phyloP scores from a whole-genome alignment of 306 rosid species.

The Prunus davidiana region DNA sequence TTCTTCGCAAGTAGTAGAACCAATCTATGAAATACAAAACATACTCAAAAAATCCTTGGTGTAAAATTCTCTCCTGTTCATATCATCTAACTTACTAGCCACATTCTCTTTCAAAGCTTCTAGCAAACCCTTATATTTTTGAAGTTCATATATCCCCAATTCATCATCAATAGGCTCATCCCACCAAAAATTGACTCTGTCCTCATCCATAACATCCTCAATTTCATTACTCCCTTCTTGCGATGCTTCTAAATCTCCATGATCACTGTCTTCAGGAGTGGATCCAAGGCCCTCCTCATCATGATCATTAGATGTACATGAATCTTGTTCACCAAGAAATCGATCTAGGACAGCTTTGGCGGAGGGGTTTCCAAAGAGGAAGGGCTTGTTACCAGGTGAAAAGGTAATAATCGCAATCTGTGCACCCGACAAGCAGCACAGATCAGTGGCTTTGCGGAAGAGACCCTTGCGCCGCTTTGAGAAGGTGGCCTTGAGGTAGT shows the following conservation, averaged over 20 bases:
- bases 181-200: background rate
- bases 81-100: background rate
- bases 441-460: slow-evolving; percentile 10
- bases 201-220: background rate
- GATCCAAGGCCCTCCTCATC: background rate
- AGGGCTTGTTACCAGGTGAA: background rate
- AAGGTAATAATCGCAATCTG: background rate
- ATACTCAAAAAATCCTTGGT: background rate
- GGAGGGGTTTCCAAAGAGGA: background rate
- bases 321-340: background rate
- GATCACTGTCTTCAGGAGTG: background rate
- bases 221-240: background rate
- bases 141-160: background rate
- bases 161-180: background rate
- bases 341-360: background rate
- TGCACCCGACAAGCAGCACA: background rate
- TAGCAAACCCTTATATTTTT: background rate
- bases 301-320: background rate
- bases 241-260: too few relatives aligned
- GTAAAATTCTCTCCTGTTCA: background rate
- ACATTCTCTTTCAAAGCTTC: background rate
- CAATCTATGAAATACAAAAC: background rate
- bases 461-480: slow-evolving; percentile 12
- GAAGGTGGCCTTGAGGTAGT: slow-evolving; percentile 9
- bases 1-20: background rate